Evolutionary conservation across 139 green algal species (phyloP).

Genomic region (Edaphochlamys debaryana): DNA sequence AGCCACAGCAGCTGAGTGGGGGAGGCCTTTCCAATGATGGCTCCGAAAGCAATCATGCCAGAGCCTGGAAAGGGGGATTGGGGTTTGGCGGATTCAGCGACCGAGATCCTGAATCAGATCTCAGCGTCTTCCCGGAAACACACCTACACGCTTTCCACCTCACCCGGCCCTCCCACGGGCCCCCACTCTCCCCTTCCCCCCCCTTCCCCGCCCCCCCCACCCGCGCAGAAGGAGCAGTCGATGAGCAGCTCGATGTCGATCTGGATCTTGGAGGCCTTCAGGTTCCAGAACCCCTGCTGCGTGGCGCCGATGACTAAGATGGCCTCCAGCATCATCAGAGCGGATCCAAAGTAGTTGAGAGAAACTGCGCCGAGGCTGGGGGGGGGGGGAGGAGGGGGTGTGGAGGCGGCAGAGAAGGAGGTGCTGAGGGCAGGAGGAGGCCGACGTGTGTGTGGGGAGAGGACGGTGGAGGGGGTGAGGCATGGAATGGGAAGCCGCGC

Average conservation of each 20-base stretch:
- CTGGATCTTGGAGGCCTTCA: slow-evolving; percentile 42
- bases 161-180: not conserved
- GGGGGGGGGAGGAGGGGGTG: no score
- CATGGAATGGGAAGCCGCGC: no score
- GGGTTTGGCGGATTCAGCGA: no score
- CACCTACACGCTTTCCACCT: no score
- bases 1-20: slow-evolving; percentile 69
- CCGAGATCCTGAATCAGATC: no score
- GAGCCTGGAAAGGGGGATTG: slow-evolving; percentile 14
- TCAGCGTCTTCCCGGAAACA: no score
- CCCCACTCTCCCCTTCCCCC: no score
- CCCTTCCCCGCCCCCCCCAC: no score
- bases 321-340: slow-evolving; percentile 63
- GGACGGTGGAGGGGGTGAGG: no score
- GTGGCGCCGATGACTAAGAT: slow-evolving; percentile 48
- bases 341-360: slow-evolving; percentile 66
- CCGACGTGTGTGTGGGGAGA: no score
- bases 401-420: no score
- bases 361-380: slow-evolving; percentile 57
- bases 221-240: slow-evolving; percentile 62
- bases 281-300: slow-evolving; percentile 42
- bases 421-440: no score
- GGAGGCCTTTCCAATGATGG: slow-evolving; percentile 67
- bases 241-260: slow-evolving; percentile 72
- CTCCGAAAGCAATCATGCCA: slow-evolving; percentile 76